Percentiles rank a stretch among this genome's conserved stretches.
These are phyloP conservation scores for Thielaviopsis ethacetica DNA, from an alignment of 2,329 filamentous ascomycete genomes.

Conservation along the genomic window DNA sequence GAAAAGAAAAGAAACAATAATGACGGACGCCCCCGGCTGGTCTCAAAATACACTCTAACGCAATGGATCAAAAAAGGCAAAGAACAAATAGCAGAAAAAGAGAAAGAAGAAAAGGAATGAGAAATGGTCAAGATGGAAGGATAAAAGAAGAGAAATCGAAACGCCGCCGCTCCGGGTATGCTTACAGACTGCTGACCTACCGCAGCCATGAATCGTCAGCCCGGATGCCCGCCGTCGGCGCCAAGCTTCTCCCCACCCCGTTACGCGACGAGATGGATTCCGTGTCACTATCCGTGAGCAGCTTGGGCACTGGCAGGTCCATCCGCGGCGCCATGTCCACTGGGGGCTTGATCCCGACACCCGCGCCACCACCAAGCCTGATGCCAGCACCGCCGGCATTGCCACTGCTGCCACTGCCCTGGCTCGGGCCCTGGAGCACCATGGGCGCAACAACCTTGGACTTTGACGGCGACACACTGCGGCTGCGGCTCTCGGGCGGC, in stretches of 20 bases:
- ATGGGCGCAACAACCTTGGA: conserved; percentile 5
- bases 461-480: conserved; percentile 11
- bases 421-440: conserved; percentile 1
- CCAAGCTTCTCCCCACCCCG: neutral
- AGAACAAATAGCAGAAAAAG: neutral
- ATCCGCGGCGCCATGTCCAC: conserved; percentile 5
- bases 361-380: neutral
- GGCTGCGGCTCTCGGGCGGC: conserved; percentile 19
- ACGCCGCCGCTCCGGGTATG: neutral
- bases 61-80: neutral
- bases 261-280: conserved; percentile 4
- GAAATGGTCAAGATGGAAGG: neutral
- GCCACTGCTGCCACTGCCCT: neutral
- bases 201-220: conserved; percentile 11
- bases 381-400: neutral
- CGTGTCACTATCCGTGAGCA: conserved; percentile 9
- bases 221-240: conserved; percentile 6
- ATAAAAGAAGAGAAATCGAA: neutral
- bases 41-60: neutral
- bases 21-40: neutral
- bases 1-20: conserved; percentile 1
- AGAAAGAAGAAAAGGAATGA: neutral
- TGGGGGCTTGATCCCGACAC: neutral
- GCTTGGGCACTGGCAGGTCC: conserved; percentile 9
- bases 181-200: conserved; percentile 5